A percentile compares a stretch with the other conserved stretches of the same genome.
These are phyloP conservation scores for Voacanga thouarsii DNA, from an alignment of 257 asterid genomes.

Conservation along the genomic window DNA sequence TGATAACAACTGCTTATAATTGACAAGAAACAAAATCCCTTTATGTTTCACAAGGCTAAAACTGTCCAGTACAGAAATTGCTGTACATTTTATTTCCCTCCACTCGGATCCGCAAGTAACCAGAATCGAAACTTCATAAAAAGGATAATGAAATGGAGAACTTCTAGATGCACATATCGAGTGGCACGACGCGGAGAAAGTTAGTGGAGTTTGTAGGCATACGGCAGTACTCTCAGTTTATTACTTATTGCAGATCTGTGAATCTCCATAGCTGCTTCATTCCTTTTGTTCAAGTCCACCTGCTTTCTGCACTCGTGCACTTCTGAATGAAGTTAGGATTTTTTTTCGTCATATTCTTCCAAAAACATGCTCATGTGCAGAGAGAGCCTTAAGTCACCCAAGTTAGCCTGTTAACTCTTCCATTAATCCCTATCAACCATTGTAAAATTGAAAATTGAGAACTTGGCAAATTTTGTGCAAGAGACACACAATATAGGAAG, in stretches of 20 bases:
- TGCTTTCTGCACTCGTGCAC: not conserved
- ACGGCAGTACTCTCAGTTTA: not conserved
- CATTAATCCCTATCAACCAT: constrained; percentile 65
- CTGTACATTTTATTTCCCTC: too few relatives aligned
- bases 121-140: not conserved
- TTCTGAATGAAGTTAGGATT: not conserved
- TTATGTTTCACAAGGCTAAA: not conserved
- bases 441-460: constrained; percentile 3
- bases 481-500: not conserved
- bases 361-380: not conserved
- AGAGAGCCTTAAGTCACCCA: not conserved
- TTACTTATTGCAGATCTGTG: not conserved
- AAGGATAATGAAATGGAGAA: not conserved
- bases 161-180: not conserved
- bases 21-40: not conserved
- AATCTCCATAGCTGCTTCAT: not conserved
- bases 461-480: not conserved
- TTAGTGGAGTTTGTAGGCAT: not conserved
- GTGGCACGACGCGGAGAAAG: not conserved
- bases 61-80: not conserved
- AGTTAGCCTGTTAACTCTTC: constrained; percentile 76
- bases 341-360: not conserved
- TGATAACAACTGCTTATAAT: not conserved
- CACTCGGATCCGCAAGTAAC: not conserved
- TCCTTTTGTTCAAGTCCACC: not conserved